A percentile compares a stretch with the other conserved stretches of the same genome.
Evolutionary conservation across 768 basidiomycete genomes (phyloP).

Genomic region (Kwoniella sp.): DNA sequence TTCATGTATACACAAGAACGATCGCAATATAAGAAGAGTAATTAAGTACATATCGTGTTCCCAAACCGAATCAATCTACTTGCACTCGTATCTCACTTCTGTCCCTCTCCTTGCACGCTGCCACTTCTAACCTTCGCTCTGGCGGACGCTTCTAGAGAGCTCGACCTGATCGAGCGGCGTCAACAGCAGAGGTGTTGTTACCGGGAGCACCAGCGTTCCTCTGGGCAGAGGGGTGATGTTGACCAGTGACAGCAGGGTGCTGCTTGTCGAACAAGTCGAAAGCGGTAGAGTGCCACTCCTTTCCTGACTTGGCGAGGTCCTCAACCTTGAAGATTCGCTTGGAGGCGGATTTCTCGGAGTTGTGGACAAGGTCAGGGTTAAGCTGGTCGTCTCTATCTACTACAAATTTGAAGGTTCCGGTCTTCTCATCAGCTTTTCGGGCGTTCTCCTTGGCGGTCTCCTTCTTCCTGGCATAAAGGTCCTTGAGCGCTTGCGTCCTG

Average conservation of each 20-base stretch:
- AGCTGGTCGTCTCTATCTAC: slow-evolving; percentile 65
- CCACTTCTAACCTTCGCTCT: no score
- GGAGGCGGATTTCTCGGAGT: slow-evolving; percentile 67
- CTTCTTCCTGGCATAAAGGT: slow-evolving; percentile 56
- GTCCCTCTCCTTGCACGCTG: no score
- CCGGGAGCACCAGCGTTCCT: no score
- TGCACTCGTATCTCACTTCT: background rate
- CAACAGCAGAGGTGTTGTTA: slow-evolving; percentile 17
- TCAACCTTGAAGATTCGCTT: slow-evolving; percentile 62
- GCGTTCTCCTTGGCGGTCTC: slow-evolving; percentile 60
- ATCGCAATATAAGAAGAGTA: no score
- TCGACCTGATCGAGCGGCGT: slow-evolving; percentile 15
- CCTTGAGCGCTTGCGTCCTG: slow-evolving; percentile 46
- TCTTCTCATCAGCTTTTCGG: slow-evolving; percentile 51
- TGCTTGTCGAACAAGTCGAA: slow-evolving; percentile 53
- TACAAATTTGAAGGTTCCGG: slow-evolving; percentile 76
- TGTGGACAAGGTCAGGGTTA: slow-evolving; percentile 66
- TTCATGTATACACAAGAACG: no score
- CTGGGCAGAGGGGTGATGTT: slow-evolving; percentile 37
- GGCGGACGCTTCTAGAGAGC: no score
- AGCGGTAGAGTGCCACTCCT: slow-evolving; percentile 61
- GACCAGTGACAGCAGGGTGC: slow-evolving; percentile 53
- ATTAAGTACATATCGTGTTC: no score
- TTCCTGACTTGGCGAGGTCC: slow-evolving; percentile 58
- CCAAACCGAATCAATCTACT: background rate